Conservation (phyloP, 495 filamentous ascomycete species). For the Aspergillus bertholletiae region DNA sequence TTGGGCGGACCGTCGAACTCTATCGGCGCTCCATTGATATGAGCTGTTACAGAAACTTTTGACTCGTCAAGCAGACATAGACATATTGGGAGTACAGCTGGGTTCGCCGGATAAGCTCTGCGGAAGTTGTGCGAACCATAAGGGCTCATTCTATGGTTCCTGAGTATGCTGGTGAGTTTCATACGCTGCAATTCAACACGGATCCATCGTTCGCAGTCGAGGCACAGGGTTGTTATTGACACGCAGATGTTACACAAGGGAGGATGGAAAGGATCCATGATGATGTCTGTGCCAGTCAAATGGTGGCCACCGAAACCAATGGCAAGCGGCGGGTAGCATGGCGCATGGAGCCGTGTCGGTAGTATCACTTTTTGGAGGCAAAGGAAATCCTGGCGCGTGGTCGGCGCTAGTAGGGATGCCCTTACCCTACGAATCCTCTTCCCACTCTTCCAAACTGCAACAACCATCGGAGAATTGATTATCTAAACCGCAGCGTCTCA, state of each 20-base stretch:
- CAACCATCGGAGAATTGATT: conserved; percentile 12
- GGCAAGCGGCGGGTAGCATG: neutral
- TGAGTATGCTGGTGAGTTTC: neutral
- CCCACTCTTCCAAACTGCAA: neutral
- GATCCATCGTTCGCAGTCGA: neutral
- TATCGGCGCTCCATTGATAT: neutral
- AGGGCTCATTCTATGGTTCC: neutral
- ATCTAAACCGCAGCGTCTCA: neutral
- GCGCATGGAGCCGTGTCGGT: neutral
- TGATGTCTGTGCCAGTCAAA: too few species aligned
- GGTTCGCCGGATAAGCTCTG: neutral
- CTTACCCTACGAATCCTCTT: neutral
- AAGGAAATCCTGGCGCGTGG: neutral
- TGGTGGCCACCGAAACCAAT: too few species aligned
- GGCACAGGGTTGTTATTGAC: neutral
- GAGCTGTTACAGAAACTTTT: neutral
- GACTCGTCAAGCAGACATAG: neutral
- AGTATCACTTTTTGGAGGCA: neutral
- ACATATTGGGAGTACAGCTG: neutral
- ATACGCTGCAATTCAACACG: neutral
- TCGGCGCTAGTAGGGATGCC: conserved; percentile 12
- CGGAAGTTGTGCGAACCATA: neutral
- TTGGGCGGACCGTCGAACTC: neutral
- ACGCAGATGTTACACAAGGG: neutral
- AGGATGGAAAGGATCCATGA: neutral